Evolutionary conservation across 2,329 filamentous ascomycete species (phyloP).

Genomic region (Penicillium frequentans): DNA sequence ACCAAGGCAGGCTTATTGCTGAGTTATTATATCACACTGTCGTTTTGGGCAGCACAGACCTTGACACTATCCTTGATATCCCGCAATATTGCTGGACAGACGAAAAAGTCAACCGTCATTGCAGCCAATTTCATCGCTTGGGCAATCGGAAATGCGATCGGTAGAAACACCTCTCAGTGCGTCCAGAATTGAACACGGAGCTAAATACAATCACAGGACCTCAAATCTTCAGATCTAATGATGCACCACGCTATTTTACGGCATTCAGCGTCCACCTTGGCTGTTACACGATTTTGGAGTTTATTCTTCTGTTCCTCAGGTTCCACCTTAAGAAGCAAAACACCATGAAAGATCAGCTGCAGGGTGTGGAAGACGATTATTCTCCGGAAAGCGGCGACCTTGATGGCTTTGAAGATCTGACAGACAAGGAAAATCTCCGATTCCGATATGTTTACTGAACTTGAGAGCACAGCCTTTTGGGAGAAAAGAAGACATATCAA

Average conservation of each 20-base stretch:
- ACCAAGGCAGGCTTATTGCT: conserved; percentile 68
- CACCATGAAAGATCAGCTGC: conserved; percentile 54
- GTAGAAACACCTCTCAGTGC: conserved; percentile 32
- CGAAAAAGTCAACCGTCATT: conserved; percentile 69
- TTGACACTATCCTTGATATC: conserved; percentile 66
- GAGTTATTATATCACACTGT: conserved; percentile 73
- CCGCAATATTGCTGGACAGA: conserved; percentile 70
- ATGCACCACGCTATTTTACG: conserved; percentile 66
- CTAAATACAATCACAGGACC: conserved; percentile 44
- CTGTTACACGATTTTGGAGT: conserved; percentile 63
- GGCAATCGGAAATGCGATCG: conserved; percentile 67
- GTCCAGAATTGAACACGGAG: too few relatives aligned
- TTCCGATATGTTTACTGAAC: conserved; percentile 58
- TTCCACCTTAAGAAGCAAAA: conserved; percentile 61
- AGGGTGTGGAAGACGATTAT: conserved; percentile 38
- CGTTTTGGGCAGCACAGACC: conserved; percentile 74
- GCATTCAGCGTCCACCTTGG: conserved; percentile 69
- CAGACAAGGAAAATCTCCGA: conserved; percentile 60
- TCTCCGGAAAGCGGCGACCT: conserved; percentile 43
- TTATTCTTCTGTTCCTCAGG: conserved; percentile 58
- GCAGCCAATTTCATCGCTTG: conserved; percentile 70
- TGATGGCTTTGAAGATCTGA: conserved; percentile 64
- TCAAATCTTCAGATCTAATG: conserved; percentile 62
- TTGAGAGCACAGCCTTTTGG: neutral
- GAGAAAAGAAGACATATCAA: neutral